These are phyloP conservation scores for Curvularia hawaiiensis DNA, from an alignment of 2,329 filamentous ascomycete genomes.

Conservation along the genomic window DNA sequence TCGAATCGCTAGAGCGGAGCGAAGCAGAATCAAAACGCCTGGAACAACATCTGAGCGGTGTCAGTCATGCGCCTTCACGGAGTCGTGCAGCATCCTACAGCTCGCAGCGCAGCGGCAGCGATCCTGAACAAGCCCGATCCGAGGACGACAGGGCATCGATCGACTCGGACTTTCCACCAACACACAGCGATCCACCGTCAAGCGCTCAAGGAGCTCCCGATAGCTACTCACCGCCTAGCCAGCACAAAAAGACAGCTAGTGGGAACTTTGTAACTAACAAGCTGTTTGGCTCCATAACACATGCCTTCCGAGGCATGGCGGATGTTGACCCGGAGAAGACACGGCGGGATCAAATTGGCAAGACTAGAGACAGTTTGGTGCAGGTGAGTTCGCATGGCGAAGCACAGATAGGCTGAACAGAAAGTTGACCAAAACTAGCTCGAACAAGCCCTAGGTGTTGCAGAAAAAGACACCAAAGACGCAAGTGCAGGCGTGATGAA, in stretches of 20 bases:
- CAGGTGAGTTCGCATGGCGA: slow-evolving; percentile 5
- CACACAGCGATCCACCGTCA: slow-evolving; percentile 73
- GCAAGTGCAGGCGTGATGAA: slow-evolving; percentile 86
- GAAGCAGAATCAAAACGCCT: slow-evolving; percentile 92
- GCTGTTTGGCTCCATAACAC: slow-evolving; percentile 92
- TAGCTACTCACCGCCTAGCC: slow-evolving; percentile 31
- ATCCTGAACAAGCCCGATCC: slow-evolving; percentile 52
- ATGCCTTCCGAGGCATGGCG: slow-evolving; percentile 94
- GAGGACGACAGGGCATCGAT: slow-evolving; percentile 84
- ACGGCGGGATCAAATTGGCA: slow-evolving; percentile 89
- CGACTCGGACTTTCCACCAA: slow-evolving; percentile 94
- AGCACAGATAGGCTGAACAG: neutral
- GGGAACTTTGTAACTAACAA: slow-evolving; percentile 86
- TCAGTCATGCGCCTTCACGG: slow-evolving; percentile 66
- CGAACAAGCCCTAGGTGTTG: slow-evolving; percentile 87
- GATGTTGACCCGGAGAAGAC: slow-evolving; percentile 96
- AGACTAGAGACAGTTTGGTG: slow-evolving; percentile 85
- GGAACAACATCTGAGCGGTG: slow-evolving; percentile 85
- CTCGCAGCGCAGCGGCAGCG: slow-evolving; percentile 49
- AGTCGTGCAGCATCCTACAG: slow-evolving; percentile 69
- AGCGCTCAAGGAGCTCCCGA: slow-evolving; percentile 72
- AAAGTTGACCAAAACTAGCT: slow-evolving; percentile 56
- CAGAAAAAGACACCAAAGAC: slow-evolving; percentile 90
- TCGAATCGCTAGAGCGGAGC: slow-evolving; percentile 90
- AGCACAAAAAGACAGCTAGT: slow-evolving; percentile 80